Evolutionary conservation across 2,329 filamentous ascomycete species (phyloP).

Genomic region (Endothia cerciana): DNA sequence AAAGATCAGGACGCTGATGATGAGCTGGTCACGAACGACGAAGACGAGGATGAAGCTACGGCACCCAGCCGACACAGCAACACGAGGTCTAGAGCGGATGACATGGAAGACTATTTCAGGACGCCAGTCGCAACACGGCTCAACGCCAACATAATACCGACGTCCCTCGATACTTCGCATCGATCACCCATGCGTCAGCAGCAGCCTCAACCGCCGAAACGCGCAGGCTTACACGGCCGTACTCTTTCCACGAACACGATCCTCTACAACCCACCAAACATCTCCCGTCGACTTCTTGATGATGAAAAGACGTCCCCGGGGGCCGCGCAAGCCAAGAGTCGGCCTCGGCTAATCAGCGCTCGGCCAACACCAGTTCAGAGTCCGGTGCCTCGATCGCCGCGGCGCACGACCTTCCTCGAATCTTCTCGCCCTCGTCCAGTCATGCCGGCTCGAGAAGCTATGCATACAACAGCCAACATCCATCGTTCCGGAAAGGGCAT

Average conservation of each 20-base stretch:
- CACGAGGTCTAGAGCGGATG: slow-evolving; percentile 33
- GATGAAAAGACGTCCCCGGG: slow-evolving; percentile 48
- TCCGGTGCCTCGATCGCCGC: slow-evolving; percentile 51
- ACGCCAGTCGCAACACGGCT: slow-evolving; percentile 52
- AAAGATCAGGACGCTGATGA: slow-evolving; percentile 86
- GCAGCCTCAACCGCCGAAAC: slow-evolving; percentile 36
- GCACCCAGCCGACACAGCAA: slow-evolving; percentile 32
- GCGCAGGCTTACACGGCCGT: slow-evolving; percentile 63
- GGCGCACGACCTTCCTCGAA: slow-evolving; percentile 46
- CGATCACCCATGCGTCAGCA: slow-evolving; percentile 31
- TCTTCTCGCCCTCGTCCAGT: slow-evolving; percentile 62
- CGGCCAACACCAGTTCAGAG: slow-evolving; percentile 45
- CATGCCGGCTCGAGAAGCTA: slow-evolving; percentile 53
- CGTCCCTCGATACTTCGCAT: slow-evolving; percentile 37
- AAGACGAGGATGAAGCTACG: slow-evolving; percentile 59
- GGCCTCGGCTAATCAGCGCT: slow-evolving; percentile 43
- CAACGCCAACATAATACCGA: slow-evolving; percentile 36
- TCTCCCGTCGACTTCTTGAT: slow-evolving; percentile 17
- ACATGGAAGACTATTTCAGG: slow-evolving; percentile 59
- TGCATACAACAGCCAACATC: slow-evolving; percentile 57
- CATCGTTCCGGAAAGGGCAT: slow-evolving; percentile 53
- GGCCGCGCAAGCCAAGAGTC: slow-evolving; percentile 32
- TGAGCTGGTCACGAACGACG: slow-evolving; percentile 82
- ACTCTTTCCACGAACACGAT: slow-evolving; percentile 84
- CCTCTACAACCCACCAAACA: slow-evolving; percentile 69